Conservation (phyloP, 805 yeast species). For the Yamadazyma kitorensis region DNA sequence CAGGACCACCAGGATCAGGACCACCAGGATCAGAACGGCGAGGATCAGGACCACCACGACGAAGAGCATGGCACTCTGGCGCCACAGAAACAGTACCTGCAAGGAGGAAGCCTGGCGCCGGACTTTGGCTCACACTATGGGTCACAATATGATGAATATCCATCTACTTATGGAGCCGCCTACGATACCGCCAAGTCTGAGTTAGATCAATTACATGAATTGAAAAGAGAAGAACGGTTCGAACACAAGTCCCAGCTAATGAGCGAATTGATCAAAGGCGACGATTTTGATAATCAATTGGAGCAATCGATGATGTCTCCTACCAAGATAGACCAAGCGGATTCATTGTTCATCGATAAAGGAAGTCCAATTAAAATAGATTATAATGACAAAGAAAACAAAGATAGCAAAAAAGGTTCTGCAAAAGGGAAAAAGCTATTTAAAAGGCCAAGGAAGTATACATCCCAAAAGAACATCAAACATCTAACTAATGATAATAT, state of each 20-base stretch:
- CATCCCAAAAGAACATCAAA: conserved; percentile 27
- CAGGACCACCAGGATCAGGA: conserved; percentile 7
- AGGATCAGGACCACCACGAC: conserved; percentile 4
- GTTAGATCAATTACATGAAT: conserved; percentile 24
- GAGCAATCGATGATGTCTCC: conserved; percentile 35
- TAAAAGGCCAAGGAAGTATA: conserved; percentile 28
- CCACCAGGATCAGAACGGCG: conserved; percentile 8
- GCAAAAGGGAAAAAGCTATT: conserved; percentile 21
- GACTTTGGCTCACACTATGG: not conserved
- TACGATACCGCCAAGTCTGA: conserved; percentile 14
- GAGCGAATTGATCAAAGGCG: conserved; percentile 41
- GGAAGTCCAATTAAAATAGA: conserved; percentile 12
- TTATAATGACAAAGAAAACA: conserved; percentile 4
- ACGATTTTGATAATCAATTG: conserved; percentile 24
- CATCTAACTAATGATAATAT: conserved; percentile 19
- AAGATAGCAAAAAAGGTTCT: conserved; percentile 1
- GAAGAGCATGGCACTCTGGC: not conserved
- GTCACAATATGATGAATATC: conserved; percentile 1
- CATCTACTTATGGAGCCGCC: conserved; percentile 5
- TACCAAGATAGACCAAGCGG: conserved; percentile 17
- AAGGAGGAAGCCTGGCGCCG: too few relatives aligned
- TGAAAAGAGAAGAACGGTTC: conserved; percentile 33
- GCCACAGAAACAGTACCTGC: too few relatives aligned
- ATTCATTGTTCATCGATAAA: conserved; percentile 32
- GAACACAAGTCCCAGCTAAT: conserved; percentile 33